Base-by-base conservation (phyloP, 2,329 filamentous ascomycete species). In the Pyrenophora seminiperda region DNA sequence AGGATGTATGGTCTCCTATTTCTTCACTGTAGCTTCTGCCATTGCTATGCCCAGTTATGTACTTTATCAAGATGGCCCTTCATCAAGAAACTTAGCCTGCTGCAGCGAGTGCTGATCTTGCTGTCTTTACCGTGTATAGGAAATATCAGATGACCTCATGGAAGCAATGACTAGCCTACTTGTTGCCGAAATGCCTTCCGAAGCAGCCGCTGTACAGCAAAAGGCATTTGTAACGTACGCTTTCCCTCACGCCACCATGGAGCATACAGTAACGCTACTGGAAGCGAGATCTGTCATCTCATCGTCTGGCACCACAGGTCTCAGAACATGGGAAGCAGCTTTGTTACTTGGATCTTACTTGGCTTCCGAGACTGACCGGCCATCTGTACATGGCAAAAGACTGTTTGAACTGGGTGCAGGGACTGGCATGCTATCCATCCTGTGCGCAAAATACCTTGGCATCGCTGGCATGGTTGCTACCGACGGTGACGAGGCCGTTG, bases 61-160 rank as follows among this genome's bases (percentile, higher is more conserved):
- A 22, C 39, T 24, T 27, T 32, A 27, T 19, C 19, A 34, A 22
- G 37, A 33, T 37, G 39, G 17, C n/a, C n/a, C 29, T 41, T 31
- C n/a, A 13, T 32, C 15, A 24, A 27, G 37, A 40, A 36, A 40
- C 33, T n/a, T n/a, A 24, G 36, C 17, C 9, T 36, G 14, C n/a
- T 32, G 30, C 37, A 43, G 55, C 47, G 50, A 31, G 18, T 49
- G 60, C 65, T 70, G 54, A 69, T 63, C 47, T 55, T 20, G 55
- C 41, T 40, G 38, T 58, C 52, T 54, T 50, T 52, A 29, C 58
- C 61, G 43, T 34, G 46, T 57, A 56, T 75, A 97, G 92, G 91
- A 88, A 71, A 86, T 96, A 38, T 91, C 88, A 54, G 90, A 96
- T 73, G 81, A 87, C 71, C 81, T 97, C 63, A 89, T 93, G 81